A percentile compares a stretch with the other conserved stretches of the same genome.
Conservation (phyloP, 2,329 filamentous ascomycete species). For the Neocucurbitaria cava region DNA sequence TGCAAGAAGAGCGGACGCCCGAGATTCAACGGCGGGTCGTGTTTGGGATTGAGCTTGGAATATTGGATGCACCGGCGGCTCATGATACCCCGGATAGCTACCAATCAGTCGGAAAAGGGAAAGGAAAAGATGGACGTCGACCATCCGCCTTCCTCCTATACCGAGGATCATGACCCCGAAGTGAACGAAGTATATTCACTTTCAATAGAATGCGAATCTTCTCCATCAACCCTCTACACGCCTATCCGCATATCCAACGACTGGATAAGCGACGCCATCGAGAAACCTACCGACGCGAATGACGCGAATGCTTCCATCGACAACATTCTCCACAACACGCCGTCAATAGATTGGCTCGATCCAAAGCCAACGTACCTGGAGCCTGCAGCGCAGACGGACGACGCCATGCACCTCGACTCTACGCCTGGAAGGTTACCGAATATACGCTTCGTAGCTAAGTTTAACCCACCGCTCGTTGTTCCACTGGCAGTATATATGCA, state of each 20-base stretch:
- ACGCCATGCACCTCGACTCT: conserved; percentile 64
- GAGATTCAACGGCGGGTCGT: conserved; percentile 71
- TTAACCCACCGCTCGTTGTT: conserved; percentile 76
- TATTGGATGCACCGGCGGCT: conserved; percentile 76
- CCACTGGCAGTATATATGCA: conserved; percentile 69
- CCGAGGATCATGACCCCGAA: conserved; percentile 48
- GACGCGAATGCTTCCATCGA: conserved; percentile 45
- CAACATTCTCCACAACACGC: conserved; percentile 53
- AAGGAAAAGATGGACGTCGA: conserved; percentile 49
- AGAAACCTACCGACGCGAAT: conserved; percentile 58
- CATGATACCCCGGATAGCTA: conserved; percentile 41
- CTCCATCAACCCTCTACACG: conserved; percentile 56
- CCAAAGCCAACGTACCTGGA: conserved; percentile 67
- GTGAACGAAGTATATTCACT: conserved; percentile 68
- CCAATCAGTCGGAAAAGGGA: conserved; percentile 43
- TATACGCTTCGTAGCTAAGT: conserved; percentile 75
- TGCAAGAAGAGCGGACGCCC: conserved; percentile 75
- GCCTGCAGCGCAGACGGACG: conserved; percentile 38
- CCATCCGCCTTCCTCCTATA: conserved; percentile 20
- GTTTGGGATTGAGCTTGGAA: conserved; percentile 73
- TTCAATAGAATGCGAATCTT: conserved; percentile 68
- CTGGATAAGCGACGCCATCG: conserved; percentile 75
- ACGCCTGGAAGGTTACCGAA: conserved; percentile 67
- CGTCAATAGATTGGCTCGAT: conserved; percentile 72
- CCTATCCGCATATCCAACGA: conserved; percentile 74